phyloP scores from a whole-genome alignment of 1,284 basidiomycete genomes.

The Neonothopanus nambi region DNA sequence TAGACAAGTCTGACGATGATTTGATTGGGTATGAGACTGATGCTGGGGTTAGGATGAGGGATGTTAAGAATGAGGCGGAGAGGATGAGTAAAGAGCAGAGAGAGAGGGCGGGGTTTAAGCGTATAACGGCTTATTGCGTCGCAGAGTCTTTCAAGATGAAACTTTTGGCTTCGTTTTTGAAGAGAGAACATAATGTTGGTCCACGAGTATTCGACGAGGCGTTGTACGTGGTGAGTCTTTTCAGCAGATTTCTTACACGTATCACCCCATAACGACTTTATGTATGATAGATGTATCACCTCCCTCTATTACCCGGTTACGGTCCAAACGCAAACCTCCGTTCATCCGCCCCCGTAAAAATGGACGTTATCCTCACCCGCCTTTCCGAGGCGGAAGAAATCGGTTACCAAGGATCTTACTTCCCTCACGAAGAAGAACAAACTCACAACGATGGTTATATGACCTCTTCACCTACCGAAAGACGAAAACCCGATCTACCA shows the following conservation, averaged over 20 bases:
- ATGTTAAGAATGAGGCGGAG: conserved; percentile 79
- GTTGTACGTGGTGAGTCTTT: conserved; percentile 84
- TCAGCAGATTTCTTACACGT: no score
- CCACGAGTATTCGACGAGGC: conserved; percentile 94
- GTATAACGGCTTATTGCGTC: conserved; percentile 87
- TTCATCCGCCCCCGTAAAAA: conserved; percentile 71
- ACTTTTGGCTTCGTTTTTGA: conserved; percentile 79
- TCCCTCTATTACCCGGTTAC: conserved; percentile 91
- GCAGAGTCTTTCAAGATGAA: conserved; percentile 85
- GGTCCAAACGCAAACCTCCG: conserved; percentile 83
- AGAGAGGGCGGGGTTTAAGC: conserved; percentile 71
- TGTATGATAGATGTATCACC: conserved; percentile 83
- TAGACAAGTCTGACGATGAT: conserved; percentile 51
- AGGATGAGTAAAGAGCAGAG: conserved; percentile 79
- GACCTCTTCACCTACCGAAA: conserved; percentile 41
- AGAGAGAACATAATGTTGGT: conserved; percentile 89
- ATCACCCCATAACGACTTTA: conserved; percentile 1
- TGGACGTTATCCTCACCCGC: conserved; percentile 57
- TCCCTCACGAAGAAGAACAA: conserved; percentile 44
- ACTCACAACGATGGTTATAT: conserved; percentile 54
- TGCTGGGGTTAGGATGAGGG: conserved; percentile 51
- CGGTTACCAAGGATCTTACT: conserved; percentile 87
- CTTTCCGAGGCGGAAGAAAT: conserved; percentile 89
- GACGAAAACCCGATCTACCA: conserved; percentile 23
- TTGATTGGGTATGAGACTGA: conserved; percentile 66